phyloP scores from a whole-genome alignment of 345 rosid species.

The Diplotaxis tenuifolia region DNA sequence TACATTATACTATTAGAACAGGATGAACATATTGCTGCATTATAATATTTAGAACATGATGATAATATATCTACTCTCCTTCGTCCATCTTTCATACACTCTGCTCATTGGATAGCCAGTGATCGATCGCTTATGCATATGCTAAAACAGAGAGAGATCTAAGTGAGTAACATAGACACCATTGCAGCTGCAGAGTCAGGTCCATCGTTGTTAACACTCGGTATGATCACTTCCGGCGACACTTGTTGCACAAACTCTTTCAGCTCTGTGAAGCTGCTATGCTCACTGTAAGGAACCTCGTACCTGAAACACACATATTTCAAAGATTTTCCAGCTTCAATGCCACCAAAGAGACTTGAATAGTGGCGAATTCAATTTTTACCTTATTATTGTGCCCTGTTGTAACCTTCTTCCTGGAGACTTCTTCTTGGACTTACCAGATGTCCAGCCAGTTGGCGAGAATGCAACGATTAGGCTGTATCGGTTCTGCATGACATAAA shows the following conservation, averaged over 20 bases:
- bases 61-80: background rate
- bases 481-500: conserved; percentile 52
- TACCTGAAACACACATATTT: conserved; percentile 49
- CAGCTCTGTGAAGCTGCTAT: conserved; percentile 80
- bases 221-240: conserved; percentile 71
- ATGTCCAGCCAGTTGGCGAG: conserved; percentile 95
- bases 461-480: conserved; percentile 84
- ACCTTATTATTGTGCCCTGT: conserved; percentile 97
- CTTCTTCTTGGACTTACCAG: conserved; percentile 84
- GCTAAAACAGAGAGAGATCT: conserved; percentile 27
- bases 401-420: conserved; percentile 84
- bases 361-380: background rate
- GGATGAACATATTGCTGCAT: background rate
- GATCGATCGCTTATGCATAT: background rate
- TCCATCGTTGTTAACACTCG: conserved; percentile 82
- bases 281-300: conserved; percentile 96
- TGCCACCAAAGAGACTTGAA: background rate
- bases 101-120: conserved; percentile 11
- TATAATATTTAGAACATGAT: background rate
- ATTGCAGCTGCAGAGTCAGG: conserved; percentile 71
- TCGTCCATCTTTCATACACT: background rate
- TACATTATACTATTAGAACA: too few species aligned
- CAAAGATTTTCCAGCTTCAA: background rate
- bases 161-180: conserved; percentile 60
- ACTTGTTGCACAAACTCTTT: conserved; percentile 72